Conservation (phyloP, 2,329 filamentous ascomycete species). For the Sclerotinia minor region DNA sequence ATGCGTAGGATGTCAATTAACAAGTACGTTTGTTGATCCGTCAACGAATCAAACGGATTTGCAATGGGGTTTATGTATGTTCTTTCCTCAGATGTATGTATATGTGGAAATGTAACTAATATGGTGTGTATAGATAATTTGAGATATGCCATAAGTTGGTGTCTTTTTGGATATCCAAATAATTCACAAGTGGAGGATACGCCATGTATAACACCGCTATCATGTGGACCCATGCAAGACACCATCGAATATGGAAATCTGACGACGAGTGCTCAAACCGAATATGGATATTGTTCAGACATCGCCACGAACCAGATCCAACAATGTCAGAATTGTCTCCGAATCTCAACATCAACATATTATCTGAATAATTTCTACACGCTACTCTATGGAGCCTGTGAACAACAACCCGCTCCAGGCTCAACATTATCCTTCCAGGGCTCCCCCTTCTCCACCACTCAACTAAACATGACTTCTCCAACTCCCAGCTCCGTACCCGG, state of each 20-base stretch:
- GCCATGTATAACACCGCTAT: slow-evolving; percentile 55
- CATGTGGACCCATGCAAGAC: slow-evolving; percentile 52
- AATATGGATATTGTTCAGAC: slow-evolving; percentile 55
- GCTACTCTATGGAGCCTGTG: slow-evolving; percentile 50
- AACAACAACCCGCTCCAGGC: slow-evolving; percentile 52
- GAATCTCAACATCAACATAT: slow-evolving; percentile 41
- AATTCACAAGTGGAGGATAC: slow-evolving; percentile 46
- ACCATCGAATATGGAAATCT: slow-evolving; percentile 54
- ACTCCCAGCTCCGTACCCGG: slow-evolving; percentile 42
- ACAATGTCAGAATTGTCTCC: slow-evolving; percentile 53
- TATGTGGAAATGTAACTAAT: slow-evolving; percentile 7
- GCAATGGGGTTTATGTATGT: slow-evolving; percentile 57
- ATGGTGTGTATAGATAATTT: slow-evolving; percentile 52
- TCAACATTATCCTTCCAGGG: slow-evolving; percentile 53
- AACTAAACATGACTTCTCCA: slow-evolving; percentile 54
- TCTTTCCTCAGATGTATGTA: background rate
- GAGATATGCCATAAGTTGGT: slow-evolving; percentile 56
- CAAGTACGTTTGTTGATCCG: slow-evolving; percentile 49
- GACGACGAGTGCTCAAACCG: slow-evolving; percentile 45
- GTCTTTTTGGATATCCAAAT: slow-evolving; percentile 53
- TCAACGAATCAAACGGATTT: slow-evolving; percentile 51
- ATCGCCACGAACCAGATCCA: slow-evolving; percentile 48
- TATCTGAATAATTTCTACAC: slow-evolving; percentile 57
- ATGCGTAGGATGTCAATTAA: slow-evolving; percentile 39
- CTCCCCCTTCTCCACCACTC: slow-evolving; percentile 51